Evolutionary conservation across 1,284 basidiomycete species (phyloP), one percentile per base, ranked within the genome.

Genomic region (Ceratobasidium sp.): DNA sequence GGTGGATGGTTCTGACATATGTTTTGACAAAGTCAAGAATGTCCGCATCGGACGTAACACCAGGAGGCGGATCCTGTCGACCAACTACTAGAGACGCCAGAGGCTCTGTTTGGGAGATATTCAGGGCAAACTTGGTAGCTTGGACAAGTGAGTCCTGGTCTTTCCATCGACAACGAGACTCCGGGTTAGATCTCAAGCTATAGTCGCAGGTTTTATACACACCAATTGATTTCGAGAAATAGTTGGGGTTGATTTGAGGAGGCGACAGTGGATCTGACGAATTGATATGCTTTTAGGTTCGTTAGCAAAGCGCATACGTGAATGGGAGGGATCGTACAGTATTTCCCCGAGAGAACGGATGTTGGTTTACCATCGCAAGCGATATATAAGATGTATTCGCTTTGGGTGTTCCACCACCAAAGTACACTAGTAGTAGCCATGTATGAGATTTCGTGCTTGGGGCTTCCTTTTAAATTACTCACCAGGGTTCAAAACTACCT

Each of bases 281-380:
- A 13, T 55, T 55, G 40, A 67, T 67, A 22, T 67, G 64, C 64
- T 67, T 25, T 29, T 34, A 50, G 20, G 34, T 2, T 20, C 22
- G 22, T 15, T 47, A 47, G 22, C 22, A 12, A 6, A 53, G 6
- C 31, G 50, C 22, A 53, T 5, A 20, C 3, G 3, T 4, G 7
- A n/a, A 15, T 17, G n/a, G 7, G 6, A 6, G n/a, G n/a, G n/a
- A n/a, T n/a, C 64, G 27, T 27, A 67, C 64, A 25, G 45, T 52
- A 27, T 38, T 69, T n/a, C 69, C 73, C 1, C 60, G 62, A 7
- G 77, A 77, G 29, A 80, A 71, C 1, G 78, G 77, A 64, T 79
- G 79, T 67, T 79, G 79, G 17, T 79, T 62, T 0, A 78, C 79
- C 13, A 77, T 74, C 69, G 80, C 76, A 6, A 81, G 75, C 7